Conservation (phyloP, 1,284 basidiomycete species). For the Cutaneotrichosporon spelunceum region DNA sequence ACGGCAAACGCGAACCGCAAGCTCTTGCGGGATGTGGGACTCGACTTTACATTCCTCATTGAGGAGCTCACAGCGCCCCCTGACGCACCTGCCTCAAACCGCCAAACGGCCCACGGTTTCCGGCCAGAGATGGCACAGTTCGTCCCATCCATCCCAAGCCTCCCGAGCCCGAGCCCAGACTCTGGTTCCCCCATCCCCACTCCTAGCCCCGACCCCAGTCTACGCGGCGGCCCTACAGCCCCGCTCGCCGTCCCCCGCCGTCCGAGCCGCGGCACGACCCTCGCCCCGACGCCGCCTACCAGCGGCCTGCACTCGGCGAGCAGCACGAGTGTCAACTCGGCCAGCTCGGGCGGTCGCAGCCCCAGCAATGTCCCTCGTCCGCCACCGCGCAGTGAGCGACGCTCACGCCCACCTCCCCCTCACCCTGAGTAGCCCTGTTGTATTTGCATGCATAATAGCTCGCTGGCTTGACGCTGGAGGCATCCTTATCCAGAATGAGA, state of each 20-base stretch:
- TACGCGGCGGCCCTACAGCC: slow-evolving; percentile 19
- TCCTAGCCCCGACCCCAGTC: background rate
- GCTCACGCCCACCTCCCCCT: slow-evolving; percentile 13
- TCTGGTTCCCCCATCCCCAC: background rate
- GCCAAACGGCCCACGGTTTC: slow-evolving; percentile 7
- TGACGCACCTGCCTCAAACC: background rate
- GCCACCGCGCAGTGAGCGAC: slow-evolving; percentile 19
- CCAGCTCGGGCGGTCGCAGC: background rate
- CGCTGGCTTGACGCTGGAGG: too few relatives aligned
- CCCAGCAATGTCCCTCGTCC: slow-evolving; percentile 10
- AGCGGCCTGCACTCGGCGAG: slow-evolving; percentile 7
- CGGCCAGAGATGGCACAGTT: background rate
- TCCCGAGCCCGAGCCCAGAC: background rate
- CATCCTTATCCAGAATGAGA: background rate
- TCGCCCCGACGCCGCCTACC: slow-evolving; percentile 1
- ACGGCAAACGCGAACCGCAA: slow-evolving; percentile 74
- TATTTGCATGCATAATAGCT: slow-evolving; percentile 3
- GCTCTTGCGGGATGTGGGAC: slow-evolving; percentile 84
- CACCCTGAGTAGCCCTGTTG: slow-evolving; percentile 3
- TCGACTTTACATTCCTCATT: slow-evolving; percentile 85
- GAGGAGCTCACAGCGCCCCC: slow-evolving; percentile 44
- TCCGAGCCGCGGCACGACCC: background rate
- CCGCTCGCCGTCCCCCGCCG: slow-evolving; percentile 23
- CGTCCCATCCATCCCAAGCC: background rate
- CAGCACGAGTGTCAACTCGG: background rate